A percentile compares a stretch with the other conserved stretches of the same genome.
Evolutionary conservation across 169 alveolate genomes (phyloP).

Genomic region (Besnoitia besnoiti): DNA sequence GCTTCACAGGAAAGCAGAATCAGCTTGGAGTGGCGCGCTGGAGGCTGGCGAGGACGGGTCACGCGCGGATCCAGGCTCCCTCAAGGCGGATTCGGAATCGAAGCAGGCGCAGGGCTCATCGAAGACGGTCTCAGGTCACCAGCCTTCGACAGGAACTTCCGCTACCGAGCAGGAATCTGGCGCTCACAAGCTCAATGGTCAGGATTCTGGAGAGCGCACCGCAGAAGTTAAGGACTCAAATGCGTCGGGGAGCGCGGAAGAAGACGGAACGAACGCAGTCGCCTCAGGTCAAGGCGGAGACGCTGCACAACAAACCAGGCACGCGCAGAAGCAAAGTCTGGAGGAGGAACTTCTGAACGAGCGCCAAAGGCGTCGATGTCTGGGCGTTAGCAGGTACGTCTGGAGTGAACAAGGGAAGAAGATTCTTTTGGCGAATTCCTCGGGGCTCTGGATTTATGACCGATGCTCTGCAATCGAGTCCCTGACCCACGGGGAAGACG

Average conservation of each 20-base stretch:
- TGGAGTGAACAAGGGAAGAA: constrained; percentile 16
- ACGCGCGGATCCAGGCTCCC: not conserved
- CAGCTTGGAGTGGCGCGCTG: not conserved
- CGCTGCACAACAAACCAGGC: not conserved
- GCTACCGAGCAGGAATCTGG: not conserved
- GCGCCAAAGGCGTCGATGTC: constrained; percentile 35
- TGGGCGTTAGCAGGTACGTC: constrained; percentile 4
- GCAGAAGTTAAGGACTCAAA: not conserved
- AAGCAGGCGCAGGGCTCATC: not conserved
- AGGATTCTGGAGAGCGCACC: not conserved
- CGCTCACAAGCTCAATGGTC: not conserved
- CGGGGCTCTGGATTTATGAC: constrained; percentile 9
- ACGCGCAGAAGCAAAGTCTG: not conserved
- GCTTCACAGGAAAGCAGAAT: not conserved
- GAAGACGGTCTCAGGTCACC: not conserved
- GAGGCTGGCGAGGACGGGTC: too few species aligned
- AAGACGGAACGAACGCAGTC: not conserved
- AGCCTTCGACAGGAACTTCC: not conserved
- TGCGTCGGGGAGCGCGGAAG: not conserved
- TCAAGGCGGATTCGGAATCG: not conserved
- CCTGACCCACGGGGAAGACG: not conserved
- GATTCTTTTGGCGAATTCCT: not conserved
- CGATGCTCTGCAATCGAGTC: not conserved
- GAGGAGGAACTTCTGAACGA: constrained; percentile 37
- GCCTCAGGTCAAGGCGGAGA: not conserved